Base-by-base conservation (phyloP, 176 grass and related monocot genomes). In the Phoenix roebelenii region DNA sequence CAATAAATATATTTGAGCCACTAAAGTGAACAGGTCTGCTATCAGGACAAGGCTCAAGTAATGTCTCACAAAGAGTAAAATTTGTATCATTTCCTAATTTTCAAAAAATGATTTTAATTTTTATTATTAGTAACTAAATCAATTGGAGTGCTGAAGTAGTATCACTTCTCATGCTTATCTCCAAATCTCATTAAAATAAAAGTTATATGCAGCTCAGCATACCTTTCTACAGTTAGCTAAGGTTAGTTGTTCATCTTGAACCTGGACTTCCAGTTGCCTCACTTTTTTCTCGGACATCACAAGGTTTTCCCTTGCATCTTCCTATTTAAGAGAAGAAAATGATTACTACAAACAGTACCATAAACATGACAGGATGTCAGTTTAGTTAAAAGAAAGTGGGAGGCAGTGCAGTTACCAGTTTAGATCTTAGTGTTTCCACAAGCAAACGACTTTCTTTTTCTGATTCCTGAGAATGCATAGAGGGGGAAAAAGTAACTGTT, bases 271-370 rank as follows among this genome's bases (percentile, higher is more conserved):
- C 54, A 98, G 56, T 54, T 98, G 78, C 65, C 94, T 82, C 44
- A 81, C 88, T 79, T 83, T 98, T 72, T 85, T 89, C 73, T 98
- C 94, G 9, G 94, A 98, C 72, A 54, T 76, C 72, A 98, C 82
- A 61, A 93, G 82, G 72, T 69, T 89, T 51, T 98, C 94, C 70
- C 94, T 81, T 65, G 84, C 64, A 53, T 86, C 88, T 79, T 85
- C 94, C 94, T 98, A 71, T 59, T 74, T 59, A 39, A 82, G 25
- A 70, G n/a, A 73, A 44, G 57, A 3, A 77, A 63, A 70, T 4
- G 58, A 60, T 22, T 9, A 69, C 1, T 35, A 7, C 12, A 68
- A 44, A 44, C 35, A 44, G 35, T 44, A 12, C 7, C 35, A 44
- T 12, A 44, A 44, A 44, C 35, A 30, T 30, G 28, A 6, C 28